Evolutionary conservation across 768 basidiomycete genomes (phyloP), one percentile per base, ranked within the genome.

Genomic region (Galerina sulciceps): DNA sequence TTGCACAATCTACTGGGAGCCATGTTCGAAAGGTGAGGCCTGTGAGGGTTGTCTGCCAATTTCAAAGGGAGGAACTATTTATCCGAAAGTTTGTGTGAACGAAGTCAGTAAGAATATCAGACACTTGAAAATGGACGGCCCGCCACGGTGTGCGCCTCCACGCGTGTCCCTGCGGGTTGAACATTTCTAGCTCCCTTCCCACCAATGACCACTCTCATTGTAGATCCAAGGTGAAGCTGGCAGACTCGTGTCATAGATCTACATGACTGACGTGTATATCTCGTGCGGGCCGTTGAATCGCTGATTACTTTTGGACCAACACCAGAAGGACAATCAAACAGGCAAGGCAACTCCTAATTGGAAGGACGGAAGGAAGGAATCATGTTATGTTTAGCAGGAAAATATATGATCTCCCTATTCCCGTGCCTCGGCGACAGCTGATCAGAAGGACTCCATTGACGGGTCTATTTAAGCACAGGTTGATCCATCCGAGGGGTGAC

Each of bases 61-160:
- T 43, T 45, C 40, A 42, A 17, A 6, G 37, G 11, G 22, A 20
- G 48, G 47, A 38, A 50, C 48, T 57, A 57, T 57, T 44, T 51
- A 57, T 34, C 56, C 34, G 34, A 41, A 22, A 18, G 36, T 34
- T 44, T 57, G 56, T 49, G 56, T 50, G 48, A 43, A 23, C 43
- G 31, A 34, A 10, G 47, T 9, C 26, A 22, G 8, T 26, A 22
- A 42, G 34, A 36, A 50, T 36, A 34, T 23, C 44, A 34, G 37
- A 22, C 20, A 36, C 38, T 49, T 37, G 38, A 50, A 50, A 34
- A 50, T 50, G 38, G 35, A 50, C 18, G 35, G 36, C 17, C 10
- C 8, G 17, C 34, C 34, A 35, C 20, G 14, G 49, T 52, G 48
- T 42, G 38, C 48, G 48, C 41, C 17, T 51, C 34, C 48, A 18